These are phyloP conservation scores for Dorcoceras hygrometricum DNA, from an alignment of 257 asterid genomes.

Conservation along the genomic window DNA sequence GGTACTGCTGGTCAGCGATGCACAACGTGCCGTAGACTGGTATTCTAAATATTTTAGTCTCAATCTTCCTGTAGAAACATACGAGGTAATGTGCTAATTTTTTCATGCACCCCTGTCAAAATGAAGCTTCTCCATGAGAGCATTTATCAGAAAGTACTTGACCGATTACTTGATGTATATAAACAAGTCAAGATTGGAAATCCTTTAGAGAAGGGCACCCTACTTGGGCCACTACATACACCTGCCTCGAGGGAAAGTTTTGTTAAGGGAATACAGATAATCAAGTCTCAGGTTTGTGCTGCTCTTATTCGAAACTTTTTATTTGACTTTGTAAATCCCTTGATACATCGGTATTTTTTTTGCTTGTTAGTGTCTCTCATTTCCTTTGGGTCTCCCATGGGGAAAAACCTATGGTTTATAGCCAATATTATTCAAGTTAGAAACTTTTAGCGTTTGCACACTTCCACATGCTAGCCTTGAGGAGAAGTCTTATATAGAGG, in stretches of 20 bases:
- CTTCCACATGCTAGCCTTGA: too few relatives aligned
- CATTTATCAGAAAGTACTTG: slow-evolving; percentile 71
- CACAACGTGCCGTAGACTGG: slow-evolving; percentile 98
- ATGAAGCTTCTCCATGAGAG: slow-evolving; percentile 87
- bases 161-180: slow-evolving; percentile 70
- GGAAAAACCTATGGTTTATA: background rate
- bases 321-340: background rate
- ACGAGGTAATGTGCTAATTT: slow-evolving; percentile 13
- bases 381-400: background rate
- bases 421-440: too few relatives aligned
- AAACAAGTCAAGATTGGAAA: slow-evolving; percentile 89
- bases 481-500: too few relatives aligned
- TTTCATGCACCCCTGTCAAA: slow-evolving; percentile 15
- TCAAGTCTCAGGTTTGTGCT: slow-evolving; percentile 72
- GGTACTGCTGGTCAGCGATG: slow-evolving; percentile 99
- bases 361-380: background rate
- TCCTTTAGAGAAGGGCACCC: slow-evolving; percentile 82
- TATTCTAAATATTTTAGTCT: slow-evolving; percentile 28
- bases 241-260: slow-evolving; percentile 64
- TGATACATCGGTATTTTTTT: background rate
- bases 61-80: slow-evolving; percentile 3
- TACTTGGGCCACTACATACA: slow-evolving; percentile 95
- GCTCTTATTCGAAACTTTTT: slow-evolving; percentile 7
- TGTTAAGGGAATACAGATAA: slow-evolving; percentile 68
- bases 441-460: slow-evolving; percentile 2